These are phyloP conservation scores for Euphorbia celastroides DNA, from an alignment of 441 rosid genomes.

Conservation along the genomic window DNA sequence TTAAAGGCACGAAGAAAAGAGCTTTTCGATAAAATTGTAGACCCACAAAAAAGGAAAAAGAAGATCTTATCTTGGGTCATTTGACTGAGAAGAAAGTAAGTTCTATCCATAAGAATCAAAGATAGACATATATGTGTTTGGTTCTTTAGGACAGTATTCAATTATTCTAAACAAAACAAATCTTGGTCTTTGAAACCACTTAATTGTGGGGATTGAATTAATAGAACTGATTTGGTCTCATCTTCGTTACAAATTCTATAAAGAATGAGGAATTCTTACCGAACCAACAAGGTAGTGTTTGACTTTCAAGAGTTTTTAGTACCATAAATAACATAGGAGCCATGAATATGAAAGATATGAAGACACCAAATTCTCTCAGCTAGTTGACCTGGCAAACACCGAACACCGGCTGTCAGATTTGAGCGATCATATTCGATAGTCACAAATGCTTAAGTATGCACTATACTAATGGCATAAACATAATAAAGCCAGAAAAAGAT, in stretches of 20 bases:
- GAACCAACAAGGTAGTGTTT: slow-evolving; percentile 19
- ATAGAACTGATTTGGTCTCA: background rate
- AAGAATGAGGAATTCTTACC: slow-evolving; percentile 27
- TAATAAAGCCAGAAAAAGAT: too few species aligned
- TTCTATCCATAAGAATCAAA: background rate
- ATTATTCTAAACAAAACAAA: background rate
- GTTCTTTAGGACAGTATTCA: too few species aligned
- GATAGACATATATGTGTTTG: too few species aligned
- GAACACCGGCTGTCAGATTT: background rate
- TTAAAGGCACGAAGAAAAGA: background rate
- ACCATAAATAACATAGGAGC: slow-evolving; percentile 30
- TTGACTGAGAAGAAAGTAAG: background rate
- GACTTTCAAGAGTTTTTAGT: slow-evolving; percentile 22
- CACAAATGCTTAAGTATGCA: background rate
- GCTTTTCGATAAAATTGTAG: background rate
- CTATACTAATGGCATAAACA: too few species aligned
- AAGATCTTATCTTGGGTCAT: too few species aligned
- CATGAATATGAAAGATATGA: slow-evolving; percentile 43
- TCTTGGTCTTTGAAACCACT: too few species aligned
- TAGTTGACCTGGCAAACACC: slow-evolving; percentile 50
- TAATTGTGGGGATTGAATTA: background rate
- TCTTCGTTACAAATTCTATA: too few species aligned
- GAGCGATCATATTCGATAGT: background rate
- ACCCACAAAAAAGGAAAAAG: background rate
- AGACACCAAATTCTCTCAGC: slow-evolving; percentile 79